Percentiles rank a stretch among this genome's conserved stretches.
Conservation (phyloP, 2,329 filamentous ascomycete genomes). For the Pestalotiopsis sp. region DNA sequence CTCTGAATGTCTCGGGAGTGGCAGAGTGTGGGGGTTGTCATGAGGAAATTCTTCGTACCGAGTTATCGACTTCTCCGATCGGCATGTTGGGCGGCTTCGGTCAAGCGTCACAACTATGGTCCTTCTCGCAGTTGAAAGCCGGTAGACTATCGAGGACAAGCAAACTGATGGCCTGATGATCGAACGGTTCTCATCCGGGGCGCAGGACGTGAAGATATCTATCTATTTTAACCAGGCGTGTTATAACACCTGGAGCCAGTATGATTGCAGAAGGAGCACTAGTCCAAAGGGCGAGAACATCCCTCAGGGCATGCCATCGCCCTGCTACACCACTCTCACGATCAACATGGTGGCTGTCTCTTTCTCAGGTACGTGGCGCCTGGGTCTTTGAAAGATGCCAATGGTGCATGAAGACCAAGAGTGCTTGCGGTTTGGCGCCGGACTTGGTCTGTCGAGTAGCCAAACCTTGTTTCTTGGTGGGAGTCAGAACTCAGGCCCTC, state of each 20-base stretch:
- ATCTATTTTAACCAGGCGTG: not conserved
- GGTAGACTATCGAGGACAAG: not conserved
- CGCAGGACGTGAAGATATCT: not conserved
- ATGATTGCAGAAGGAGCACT: not conserved
- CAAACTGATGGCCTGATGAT: not conserved
- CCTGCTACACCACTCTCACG: not conserved
- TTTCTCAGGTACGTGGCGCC: not conserved
- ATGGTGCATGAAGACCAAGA: not conserved
- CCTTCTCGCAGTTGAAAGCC: not conserved
- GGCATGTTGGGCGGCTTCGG: not conserved
- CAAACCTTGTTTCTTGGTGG: not conserved
- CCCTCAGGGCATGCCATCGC: not conserved
- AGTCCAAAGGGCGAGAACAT: not conserved
- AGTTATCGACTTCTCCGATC: constrained; percentile 5
- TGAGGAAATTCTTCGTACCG: constrained; percentile 2
- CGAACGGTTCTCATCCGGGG: not conserved
- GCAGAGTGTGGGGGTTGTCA: not conserved
- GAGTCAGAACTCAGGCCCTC: not conserved
- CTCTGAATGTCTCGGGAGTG: not conserved
- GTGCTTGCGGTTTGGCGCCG: not conserved
- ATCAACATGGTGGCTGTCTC: not conserved
- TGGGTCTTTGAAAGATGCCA: not conserved
- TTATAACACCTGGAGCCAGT: not conserved
- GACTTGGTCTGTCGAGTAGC: not conserved
- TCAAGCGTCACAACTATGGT: not conserved